Evolutionary conservation across 805 yeast genomes (phyloP).

Genomic region (Starmerella apicola): DNA sequence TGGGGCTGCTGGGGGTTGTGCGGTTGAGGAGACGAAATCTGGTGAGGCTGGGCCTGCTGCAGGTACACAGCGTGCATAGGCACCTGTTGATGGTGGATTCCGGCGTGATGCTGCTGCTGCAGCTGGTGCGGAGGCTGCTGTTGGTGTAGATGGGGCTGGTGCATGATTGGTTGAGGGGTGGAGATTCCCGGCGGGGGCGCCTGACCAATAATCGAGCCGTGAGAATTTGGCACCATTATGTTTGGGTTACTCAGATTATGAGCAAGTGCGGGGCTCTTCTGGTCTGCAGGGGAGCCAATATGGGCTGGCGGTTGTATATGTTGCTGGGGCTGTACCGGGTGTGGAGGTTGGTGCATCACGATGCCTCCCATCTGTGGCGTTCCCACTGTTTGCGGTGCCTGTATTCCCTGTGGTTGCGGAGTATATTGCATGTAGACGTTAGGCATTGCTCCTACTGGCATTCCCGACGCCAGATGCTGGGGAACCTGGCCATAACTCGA

Average conservation of each 20-base stretch:
- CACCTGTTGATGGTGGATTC: background rate
- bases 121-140: conserved; percentile 8
- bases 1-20: conserved; percentile 1
- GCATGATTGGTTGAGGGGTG: conserved; percentile 1
- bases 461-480: conserved; percentile 9
- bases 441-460: conserved; percentile 8
- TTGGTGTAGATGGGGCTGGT: conserved; percentile 1
- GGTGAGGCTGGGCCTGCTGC: conserved; percentile 8
- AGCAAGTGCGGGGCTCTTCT: conserved; percentile 2
- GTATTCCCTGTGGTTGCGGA: conserved; percentile 4
- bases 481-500: conserved; percentile 16
- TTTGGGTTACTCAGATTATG: background rate
- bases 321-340: conserved; percentile 3
- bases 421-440: conserved; percentile 9
- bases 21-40: conserved; percentile 3
- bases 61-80: background rate
- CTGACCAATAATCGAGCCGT: background rate
- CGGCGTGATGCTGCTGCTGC: conserved; percentile 3
- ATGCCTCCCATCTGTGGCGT: background rate
- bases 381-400: background rate
- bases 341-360: background rate
- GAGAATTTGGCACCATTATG: background rate
- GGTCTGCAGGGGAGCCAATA: background rate
- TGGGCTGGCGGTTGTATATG: background rate
- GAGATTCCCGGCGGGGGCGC: background rate